Conservation (phyloP, 371 early-diverging fungal species). For the Mucor circinelloides region DNA sequence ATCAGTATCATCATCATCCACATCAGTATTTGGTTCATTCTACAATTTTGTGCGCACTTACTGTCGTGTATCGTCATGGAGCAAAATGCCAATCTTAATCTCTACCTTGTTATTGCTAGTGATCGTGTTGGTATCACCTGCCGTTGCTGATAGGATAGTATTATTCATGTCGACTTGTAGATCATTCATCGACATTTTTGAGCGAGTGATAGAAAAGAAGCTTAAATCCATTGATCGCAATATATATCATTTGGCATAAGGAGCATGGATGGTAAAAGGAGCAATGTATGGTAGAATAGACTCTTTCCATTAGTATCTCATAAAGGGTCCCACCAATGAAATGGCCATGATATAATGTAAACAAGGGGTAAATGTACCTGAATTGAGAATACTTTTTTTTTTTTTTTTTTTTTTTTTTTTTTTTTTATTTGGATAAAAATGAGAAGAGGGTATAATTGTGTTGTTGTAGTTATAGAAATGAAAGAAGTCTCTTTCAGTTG, state of each 20-base stretch:
- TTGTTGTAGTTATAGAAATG: not conserved
- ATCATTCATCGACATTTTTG: not conserved
- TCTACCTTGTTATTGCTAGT: not conserved
- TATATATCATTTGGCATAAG: not conserved
- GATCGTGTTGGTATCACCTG: not conserved
- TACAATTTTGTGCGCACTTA: not conserved
- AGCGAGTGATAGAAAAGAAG: not conserved
- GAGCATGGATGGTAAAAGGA: not conserved
- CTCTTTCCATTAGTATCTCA: not conserved
- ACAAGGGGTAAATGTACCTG: slow-evolving; percentile 1
- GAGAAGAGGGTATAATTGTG: not conserved
- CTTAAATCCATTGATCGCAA: not conserved
- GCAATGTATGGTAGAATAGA: not conserved
- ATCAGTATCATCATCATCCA: not conserved
- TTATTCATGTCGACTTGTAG: not conserved
- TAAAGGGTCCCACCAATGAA: not conserved
- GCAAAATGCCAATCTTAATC: not conserved
- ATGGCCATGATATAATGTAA: not conserved
- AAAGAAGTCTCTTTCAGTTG: not conserved
- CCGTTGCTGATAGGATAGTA: not conserved
- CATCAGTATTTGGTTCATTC: not conserved
- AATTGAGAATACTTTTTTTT: not conserved
- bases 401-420: not conserved
- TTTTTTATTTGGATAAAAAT: not conserved
- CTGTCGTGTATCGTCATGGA: not conserved